Percentiles rank a stretch among this genome's conserved stretches.
Conservation (phyloP, 2,329 filamentous ascomycete species). For the Leptographium procerum region DNA sequence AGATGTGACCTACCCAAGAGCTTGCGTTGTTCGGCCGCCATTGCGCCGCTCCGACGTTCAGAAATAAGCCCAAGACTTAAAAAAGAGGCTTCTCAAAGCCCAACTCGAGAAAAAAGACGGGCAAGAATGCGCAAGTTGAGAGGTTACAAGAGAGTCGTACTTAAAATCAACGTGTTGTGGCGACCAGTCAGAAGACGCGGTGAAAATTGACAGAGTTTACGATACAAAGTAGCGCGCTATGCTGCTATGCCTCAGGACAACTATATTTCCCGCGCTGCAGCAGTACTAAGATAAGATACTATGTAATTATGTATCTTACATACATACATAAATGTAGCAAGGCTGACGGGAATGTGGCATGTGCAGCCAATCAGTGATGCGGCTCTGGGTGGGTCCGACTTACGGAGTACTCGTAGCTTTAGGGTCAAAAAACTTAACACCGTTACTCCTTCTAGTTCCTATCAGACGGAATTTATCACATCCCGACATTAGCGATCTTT, state of each 20-base stretch:
- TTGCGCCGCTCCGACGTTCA: constrained; percentile 23
- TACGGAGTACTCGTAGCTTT: no score
- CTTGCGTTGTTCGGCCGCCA: constrained; percentile 97
- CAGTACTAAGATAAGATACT: no score
- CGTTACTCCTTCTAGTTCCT: not conserved
- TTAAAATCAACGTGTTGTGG: no score
- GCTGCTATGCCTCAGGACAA: not conserved
- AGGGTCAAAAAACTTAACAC: not conserved
- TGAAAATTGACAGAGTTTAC: not conserved
- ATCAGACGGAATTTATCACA: not conserved
- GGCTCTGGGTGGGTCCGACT: not conserved
- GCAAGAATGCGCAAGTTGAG: no score
- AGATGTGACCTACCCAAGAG: constrained; percentile 54
- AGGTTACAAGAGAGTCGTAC: no score
- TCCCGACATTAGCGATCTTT: not conserved
- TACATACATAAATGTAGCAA: no score
- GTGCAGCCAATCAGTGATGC: not conserved
- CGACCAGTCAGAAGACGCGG: not conserved
- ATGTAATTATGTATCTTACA: no score
- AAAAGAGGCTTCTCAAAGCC: not conserved
- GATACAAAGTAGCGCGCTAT: not conserved
- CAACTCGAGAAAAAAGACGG: not conserved
- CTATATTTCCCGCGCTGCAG: no score
- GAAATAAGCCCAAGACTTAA: not conserved
- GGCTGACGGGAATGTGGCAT: not conserved